Base-by-base conservation (phyloP, 140 eudicot genomes). In the Senecio squalidus region DNA sequence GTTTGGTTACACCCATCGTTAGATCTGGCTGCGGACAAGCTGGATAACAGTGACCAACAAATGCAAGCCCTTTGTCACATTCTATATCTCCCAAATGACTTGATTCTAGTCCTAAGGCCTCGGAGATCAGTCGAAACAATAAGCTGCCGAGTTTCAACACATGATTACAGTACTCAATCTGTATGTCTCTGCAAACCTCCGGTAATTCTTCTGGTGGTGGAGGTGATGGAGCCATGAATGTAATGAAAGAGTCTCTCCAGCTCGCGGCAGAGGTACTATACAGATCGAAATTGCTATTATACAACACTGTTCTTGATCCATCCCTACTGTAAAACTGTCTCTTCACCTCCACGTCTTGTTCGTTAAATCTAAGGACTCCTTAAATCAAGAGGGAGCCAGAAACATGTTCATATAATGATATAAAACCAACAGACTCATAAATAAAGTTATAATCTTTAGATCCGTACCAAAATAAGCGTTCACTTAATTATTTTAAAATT, bases 1-100 rank as follows among this genome's bases (percentile, higher is more conserved):
- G 84, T 33, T 56, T 70, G 33, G 40, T 47, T 9, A 51, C 40
- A 27, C 89, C 89, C 33, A 74, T 21, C 3, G 84, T 61, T 6
- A 62, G 39, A 22, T 74, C 74, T 2, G 82, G 86, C 15, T 80
- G 76, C 0, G 80, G 87, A 49, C 87, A 80, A 29, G 77, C 50
- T 22, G 80, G 87, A 41, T 80, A 80, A 24, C 16, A 80, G 39
- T 80, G 83, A 2, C 76, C 61, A 6, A 41, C 1, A 9, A 62
- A 7, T 7, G 43, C 0, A 5, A 66, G 66, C 26, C 77, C 83
- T 11, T 71, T 55, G 26, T 26, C 71, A 33, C 76, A 72, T 9
- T 45, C 82, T 58, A 65, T 20, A 46, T 58, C 72, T 5, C 4
- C 23, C 6, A 82, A 58, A 29, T 69, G 66, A 66, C 2, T 59